These are phyloP conservation scores for Paramyrothecium roridum DNA, from an alignment of 2,329 filamentous ascomycete genomes.

Conservation along the genomic window DNA sequence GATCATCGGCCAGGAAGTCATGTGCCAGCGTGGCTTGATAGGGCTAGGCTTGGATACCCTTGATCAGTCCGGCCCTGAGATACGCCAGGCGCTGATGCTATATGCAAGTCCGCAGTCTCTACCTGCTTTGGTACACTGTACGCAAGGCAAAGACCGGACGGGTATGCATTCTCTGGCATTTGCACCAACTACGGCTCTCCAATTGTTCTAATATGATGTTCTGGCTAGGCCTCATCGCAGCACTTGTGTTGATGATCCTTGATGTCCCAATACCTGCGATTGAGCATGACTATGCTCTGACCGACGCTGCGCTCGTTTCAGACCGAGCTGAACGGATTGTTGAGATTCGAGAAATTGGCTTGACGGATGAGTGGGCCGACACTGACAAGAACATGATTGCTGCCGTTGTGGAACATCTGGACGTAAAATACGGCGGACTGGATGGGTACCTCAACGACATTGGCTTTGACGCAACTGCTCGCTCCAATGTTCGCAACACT, in stretches of 20 bases:
- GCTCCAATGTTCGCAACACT: slow-evolving; percentile 35
- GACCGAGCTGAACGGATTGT: slow-evolving; percentile 62
- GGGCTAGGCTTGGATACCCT: slow-evolving; percentile 69
- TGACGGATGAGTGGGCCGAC: slow-evolving; percentile 69
- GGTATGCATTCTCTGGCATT: slow-evolving; percentile 14
- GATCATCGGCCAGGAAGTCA: slow-evolving; percentile 66
- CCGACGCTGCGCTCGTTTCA: slow-evolving; percentile 53
- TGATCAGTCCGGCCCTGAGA: slow-evolving; percentile 61
- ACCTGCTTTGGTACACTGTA: slow-evolving; percentile 76
- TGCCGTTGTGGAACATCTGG: slow-evolving; percentile 55
- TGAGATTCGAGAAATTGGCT: slow-evolving; percentile 68
- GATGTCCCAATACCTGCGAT: slow-evolving; percentile 57
- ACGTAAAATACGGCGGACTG: slow-evolving; percentile 62
- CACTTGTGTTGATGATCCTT: slow-evolving; percentile 65
- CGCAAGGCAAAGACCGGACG: slow-evolving; percentile 79
- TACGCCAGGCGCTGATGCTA: slow-evolving; percentile 37
- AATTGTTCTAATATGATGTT: neutral
- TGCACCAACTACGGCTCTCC: neutral
- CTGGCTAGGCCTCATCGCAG: slow-evolving; percentile 64
- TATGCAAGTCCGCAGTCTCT: slow-evolving; percentile 37
- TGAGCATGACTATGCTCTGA: slow-evolving; percentile 68
- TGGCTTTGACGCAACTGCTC: slow-evolving; percentile 49
- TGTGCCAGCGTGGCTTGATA: slow-evolving; percentile 68
- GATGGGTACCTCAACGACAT: slow-evolving; percentile 61
- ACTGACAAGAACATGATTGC: slow-evolving; percentile 64